These are phyloP conservation scores for Pleurotus tuber-regium DNA, from an alignment of 768 basidiomycete species.

Conservation along the genomic window DNA sequence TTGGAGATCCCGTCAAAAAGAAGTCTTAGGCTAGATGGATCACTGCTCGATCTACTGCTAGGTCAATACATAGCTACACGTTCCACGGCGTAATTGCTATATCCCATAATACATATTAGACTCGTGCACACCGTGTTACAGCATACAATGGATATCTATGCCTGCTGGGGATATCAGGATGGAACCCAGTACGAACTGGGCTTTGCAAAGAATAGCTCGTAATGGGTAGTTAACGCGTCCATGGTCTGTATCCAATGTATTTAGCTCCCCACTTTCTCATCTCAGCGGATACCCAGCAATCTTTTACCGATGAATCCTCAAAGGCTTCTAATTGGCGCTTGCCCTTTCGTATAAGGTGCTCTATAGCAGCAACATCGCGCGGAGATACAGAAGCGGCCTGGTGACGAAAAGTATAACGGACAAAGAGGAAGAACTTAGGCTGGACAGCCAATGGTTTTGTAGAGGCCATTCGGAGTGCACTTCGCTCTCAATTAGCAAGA, in stretches of 20 bases:
- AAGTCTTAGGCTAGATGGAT: no score
- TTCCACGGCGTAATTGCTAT: no score
- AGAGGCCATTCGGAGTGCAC: conserved; percentile 73
- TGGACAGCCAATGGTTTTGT: conserved; percentile 61
- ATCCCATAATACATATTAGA: no score
- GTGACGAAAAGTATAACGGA: conserved; percentile 67
- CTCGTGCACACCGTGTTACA: no score
- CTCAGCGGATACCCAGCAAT: conserved; percentile 70
- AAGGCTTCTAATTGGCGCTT: conserved; percentile 66
- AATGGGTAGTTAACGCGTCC: conserved; percentile 1
- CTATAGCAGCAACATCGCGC: conserved; percentile 66
- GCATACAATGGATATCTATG: no score
- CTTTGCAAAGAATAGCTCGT: no score
- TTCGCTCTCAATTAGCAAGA: conserved; percentile 22
- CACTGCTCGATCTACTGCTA: no score
- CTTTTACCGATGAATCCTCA: conserved; percentile 62
- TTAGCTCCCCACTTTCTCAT: conserved; percentile 61
- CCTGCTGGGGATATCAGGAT: no score
- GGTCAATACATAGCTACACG: no score
- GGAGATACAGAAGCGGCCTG: conserved; percentile 61
- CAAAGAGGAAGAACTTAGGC: conserved; percentile 63
- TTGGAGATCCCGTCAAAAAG: conserved; percentile 4
- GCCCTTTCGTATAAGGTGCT: conserved; percentile 74
- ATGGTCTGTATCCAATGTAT: conserved; percentile 3
- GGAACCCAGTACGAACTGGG: no score